Base-by-base conservation (phyloP, 2,329 filamentous ascomycete species). In the Onygenales sp. region DNA sequence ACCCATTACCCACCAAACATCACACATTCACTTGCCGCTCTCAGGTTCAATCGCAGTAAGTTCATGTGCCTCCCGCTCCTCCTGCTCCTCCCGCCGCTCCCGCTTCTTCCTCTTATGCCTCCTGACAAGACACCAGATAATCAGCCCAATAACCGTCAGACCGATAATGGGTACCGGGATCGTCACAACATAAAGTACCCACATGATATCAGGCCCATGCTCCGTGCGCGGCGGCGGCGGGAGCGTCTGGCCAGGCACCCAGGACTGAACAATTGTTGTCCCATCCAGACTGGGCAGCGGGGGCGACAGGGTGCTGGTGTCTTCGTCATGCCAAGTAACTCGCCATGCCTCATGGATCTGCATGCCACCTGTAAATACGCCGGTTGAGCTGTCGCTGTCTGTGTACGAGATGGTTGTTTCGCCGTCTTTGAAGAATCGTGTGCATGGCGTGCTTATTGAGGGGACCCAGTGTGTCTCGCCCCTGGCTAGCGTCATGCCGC, bases 341-440 rank as follows among this genome's bases (percentile, higher is more conserved):
- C 38, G 47, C 47, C 47, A 50, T 35, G 47, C 27, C 14, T 50
- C 21, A 31, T 50, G 47, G 13, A 50, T 14, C n/a, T 50, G 47
- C 3, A 38, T 38, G 43, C 43, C 43, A 9, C 27, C 14, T 17
- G 43, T 44, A 14, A 44, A 44, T 44, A 14, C 10, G 43, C 43
- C 43, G 2, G 43, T 17, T 31, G 43, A 44, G n/a, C 36, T 7
- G 35, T 27, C 10, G 9, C 27, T n/a, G 47, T 21, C 6, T 36
- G 47, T 50, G 27, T 14, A 10, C 9, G 32, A n/a, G 10, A 48
- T 31, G 11, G 45, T 48, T 9, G 45, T 48, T 32, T 31, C 17
- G 11, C 32, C 45, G 14, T 10, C 6, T 27, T 27, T 27, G 21
- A 27, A 42, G 21, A 48, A 14, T 32, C 27, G 45, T 32, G 10